phyloP scores from a whole-genome alignment of 228 moss, liverwort and hornwort species.

The Sphagnum magellanicum region DNA sequence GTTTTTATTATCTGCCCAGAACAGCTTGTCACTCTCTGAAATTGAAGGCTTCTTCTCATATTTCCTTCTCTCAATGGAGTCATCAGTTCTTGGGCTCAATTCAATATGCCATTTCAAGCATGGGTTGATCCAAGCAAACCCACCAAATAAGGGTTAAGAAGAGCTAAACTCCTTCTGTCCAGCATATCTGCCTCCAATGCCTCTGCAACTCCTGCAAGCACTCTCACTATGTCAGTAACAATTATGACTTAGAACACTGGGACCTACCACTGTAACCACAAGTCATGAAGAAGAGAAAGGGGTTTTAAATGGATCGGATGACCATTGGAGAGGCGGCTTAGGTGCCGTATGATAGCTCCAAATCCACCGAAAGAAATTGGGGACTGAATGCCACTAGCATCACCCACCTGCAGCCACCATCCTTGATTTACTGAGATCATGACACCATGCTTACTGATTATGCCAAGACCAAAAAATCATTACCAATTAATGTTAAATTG shows the following conservation, averaged over 20 bases:
- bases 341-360: constrained; percentile 79
- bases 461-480: too few species aligned
- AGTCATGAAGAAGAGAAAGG: not conserved
- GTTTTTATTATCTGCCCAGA: too few species aligned
- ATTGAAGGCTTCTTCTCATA: too few species aligned
- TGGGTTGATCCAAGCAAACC: not conserved
- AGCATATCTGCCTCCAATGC: constrained; percentile 71
- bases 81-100: too few species aligned
- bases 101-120: not conserved
- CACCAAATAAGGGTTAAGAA: constrained; percentile 89
- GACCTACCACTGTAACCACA: not conserved
- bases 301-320: not conserved
- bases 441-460: too few species aligned
- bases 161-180: constrained; percentile 55
- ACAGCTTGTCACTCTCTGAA: too few species aligned
- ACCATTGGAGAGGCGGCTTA: constrained; percentile 76
- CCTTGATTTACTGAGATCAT: constrained; percentile 1
- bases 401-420: constrained; percentile 60
- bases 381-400: constrained; percentile 96
- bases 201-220: constrained; percentile 57
- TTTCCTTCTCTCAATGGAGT: too few species aligned
- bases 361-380: constrained; percentile 97
- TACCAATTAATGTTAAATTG: too few species aligned
- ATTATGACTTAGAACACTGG: not conserved
- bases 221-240: not conserved